Percentiles rank a stretch among this genome's conserved stretches.
Evolutionary conservation across 306 rosid genomes (phyloP).

Genomic region (Glycyrrhiza uralensis): DNA sequence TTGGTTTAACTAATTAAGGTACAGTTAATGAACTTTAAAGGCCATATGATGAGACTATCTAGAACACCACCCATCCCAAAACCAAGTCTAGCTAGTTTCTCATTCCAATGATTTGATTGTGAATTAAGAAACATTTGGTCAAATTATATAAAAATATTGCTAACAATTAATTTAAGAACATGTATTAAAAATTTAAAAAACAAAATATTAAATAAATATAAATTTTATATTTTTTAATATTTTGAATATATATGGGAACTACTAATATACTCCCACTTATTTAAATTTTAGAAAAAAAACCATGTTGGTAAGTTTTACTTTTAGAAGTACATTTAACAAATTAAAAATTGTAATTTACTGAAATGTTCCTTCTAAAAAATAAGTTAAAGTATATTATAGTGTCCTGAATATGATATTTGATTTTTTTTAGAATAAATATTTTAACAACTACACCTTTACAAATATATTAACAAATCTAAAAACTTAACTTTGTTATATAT

Average conservation of each 20-base stretch:
- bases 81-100: neutral
- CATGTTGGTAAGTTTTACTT: too few species aligned
- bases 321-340: too few species aligned
- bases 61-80: neutral
- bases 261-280: too few species aligned
- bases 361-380: too few species aligned
- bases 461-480: too few species aligned
- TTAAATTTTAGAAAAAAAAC: too few species aligned
- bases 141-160: neutral
- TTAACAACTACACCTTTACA: too few species aligned
- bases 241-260: neutral
- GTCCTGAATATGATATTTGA: too few species aligned
- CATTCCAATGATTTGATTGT: constrained; percentile 3
- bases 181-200: neutral
- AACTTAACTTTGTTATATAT: too few species aligned
- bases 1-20: neutral
- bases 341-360: too few species aligned
- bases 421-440: too few species aligned
- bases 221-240: neutral
- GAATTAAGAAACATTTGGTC: neutral
- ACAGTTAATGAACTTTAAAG: neutral
- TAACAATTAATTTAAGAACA: neutral
- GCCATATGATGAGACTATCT: neutral
- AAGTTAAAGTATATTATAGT: too few species aligned
- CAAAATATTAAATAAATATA: neutral